phyloP scores from a whole-genome alignment of 805 yeast species.

The Pichia exigua region DNA sequence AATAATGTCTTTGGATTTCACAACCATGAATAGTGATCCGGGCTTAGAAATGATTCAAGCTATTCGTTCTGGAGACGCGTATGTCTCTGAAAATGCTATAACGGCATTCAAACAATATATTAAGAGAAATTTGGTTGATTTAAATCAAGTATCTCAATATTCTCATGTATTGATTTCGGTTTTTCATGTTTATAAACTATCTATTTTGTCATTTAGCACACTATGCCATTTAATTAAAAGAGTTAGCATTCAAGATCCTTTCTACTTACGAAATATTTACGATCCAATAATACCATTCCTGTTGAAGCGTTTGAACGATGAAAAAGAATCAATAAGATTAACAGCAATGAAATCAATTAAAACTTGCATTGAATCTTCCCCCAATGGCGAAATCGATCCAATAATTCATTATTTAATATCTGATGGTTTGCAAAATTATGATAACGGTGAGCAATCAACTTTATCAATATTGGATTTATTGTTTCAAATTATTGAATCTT shows the following conservation, averaged over 20 bases:
- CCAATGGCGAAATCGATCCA: constrained; percentile 17
- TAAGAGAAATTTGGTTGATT: constrained; percentile 46
- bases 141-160: constrained; percentile 41
- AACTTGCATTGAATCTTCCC: constrained; percentile 48
- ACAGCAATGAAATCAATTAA: constrained; percentile 45
- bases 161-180: constrained; percentile 43
- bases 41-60: constrained; percentile 23
- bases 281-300: constrained; percentile 43
- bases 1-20: not conserved
- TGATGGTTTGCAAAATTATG: constrained; percentile 37
- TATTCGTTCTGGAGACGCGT: constrained; percentile 16
- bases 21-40: constrained; percentile 12
- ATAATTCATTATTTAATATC: constrained; percentile 34
- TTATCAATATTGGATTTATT: constrained; percentile 40
- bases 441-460: constrained; percentile 30
- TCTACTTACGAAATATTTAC: constrained; percentile 34
- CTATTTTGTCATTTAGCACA: constrained; percentile 42
- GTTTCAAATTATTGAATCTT: constrained; percentile 32
- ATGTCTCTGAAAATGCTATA: constrained; percentile 19
- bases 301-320: constrained; percentile 38
- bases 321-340: constrained; percentile 29
- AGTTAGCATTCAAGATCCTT: constrained; percentile 48
- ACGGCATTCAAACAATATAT: constrained; percentile 42
- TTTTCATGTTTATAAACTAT: constrained; percentile 31
- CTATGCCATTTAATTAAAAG: constrained; percentile 51